phyloP scores from a whole-genome alignment of 2,329 filamentous ascomycete species.

The Trichoderma arundinaceum region DNA sequence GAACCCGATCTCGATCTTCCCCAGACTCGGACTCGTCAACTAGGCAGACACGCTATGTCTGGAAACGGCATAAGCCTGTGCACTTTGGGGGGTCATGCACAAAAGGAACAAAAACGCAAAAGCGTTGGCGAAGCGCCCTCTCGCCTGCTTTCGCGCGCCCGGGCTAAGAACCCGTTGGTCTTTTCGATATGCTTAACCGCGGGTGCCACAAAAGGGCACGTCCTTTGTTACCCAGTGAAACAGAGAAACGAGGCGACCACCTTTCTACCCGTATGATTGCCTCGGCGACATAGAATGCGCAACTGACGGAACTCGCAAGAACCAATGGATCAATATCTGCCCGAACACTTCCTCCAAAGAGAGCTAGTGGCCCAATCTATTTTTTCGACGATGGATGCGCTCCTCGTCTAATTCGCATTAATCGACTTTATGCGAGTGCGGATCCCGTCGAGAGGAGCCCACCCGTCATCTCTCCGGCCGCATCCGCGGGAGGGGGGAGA shows the following conservation, averaged over 20 bases:
- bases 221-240: too few species aligned
- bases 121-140: too few species aligned
- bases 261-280: too few species aligned
- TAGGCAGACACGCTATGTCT: conserved; percentile 27
- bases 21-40: conserved; percentile 18
- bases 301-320: background rate
- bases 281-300: too few species aligned
- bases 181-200: too few species aligned
- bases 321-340: background rate
- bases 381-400: background rate
- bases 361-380: conserved; percentile 12
- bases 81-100: conserved; percentile 14
- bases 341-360: background rate
- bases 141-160: too few species aligned
- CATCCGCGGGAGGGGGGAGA: conserved; percentile 1
- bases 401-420: conserved; percentile 9
- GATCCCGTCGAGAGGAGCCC: conserved; percentile 8
- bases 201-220: too few species aligned
- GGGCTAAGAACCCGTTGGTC: too few species aligned
- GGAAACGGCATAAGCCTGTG: conserved; percentile 21
- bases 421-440: conserved; percentile 10
- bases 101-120: too few species aligned
- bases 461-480: conserved; percentile 10
- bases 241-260: too few species aligned
- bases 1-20: conserved; percentile 29